Evolutionary conservation across 1,284 basidiomycete genomes (phyloP).

Genomic region (Coniferiporia weirii): DNA sequence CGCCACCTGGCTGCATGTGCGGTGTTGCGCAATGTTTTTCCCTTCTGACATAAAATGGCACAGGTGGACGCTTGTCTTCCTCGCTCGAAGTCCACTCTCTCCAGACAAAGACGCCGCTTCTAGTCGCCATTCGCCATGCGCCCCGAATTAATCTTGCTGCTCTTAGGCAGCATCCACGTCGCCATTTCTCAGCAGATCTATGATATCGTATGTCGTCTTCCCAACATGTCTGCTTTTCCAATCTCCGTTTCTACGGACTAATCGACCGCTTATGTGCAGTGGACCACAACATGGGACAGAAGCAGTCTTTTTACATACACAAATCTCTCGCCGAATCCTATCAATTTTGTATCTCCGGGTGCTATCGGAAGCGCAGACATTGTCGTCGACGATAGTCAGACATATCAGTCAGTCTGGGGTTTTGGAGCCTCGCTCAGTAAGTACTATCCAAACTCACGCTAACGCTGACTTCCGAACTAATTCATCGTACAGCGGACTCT

Average conservation of each 20-base stretch:
- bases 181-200: slow-evolving; percentile 29
- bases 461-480: background rate
- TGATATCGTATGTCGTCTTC: slow-evolving; percentile 27
- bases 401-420: slow-evolving; percentile 44
- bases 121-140: background rate
- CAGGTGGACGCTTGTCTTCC: background rate
- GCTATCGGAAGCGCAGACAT: slow-evolving; percentile 43
- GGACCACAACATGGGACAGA: slow-evolving; percentile 61
- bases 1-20: background rate
- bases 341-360: slow-evolving; percentile 47
- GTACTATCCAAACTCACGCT: slow-evolving; percentile 14
- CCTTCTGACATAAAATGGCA: slow-evolving; percentile 7
- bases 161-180: background rate
- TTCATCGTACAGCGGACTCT: slow-evolving; percentile 40
- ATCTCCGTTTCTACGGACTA: background rate
- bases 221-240: background rate
- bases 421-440: slow-evolving; percentile 48
- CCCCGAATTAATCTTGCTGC: background rate
- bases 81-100: background rate
- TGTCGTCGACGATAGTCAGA: slow-evolving; percentile 36
- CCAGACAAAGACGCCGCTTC: background rate
- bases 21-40: background rate
- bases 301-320: slow-evolving; percentile 44
- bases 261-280: slow-evolving; percentile 33
- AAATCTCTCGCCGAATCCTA: slow-evolving; percentile 38